Evolutionary conservation across 2,329 filamentous ascomycete genomes (phyloP).

Genomic region (Aspergillus niger): DNA sequence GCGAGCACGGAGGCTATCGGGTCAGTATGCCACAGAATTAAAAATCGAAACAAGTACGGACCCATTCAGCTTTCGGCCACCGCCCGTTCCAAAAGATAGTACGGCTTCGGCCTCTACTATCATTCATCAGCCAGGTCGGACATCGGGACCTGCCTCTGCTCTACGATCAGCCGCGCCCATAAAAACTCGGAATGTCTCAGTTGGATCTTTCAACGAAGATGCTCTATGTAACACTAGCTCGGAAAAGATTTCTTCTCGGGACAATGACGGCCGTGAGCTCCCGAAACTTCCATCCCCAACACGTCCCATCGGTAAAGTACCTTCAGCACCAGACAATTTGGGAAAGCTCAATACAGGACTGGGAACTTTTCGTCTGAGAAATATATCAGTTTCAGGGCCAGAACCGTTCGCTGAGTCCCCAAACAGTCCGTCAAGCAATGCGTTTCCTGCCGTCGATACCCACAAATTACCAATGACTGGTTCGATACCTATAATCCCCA

Average conservation of each 20-base stretch:
- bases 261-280: slow-evolving; percentile 29
- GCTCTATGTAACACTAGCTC: slow-evolving; percentile 45
- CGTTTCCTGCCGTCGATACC: slow-evolving; percentile 57
- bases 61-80: slow-evolving; percentile 24
- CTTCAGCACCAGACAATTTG: slow-evolving; percentile 48
- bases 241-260: slow-evolving; percentile 42
- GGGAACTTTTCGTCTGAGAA: slow-evolving; percentile 71
- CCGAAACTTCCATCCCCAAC: slow-evolving; percentile 38
- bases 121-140: slow-evolving; percentile 17
- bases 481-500: slow-evolving; percentile 64
- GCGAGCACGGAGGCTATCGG: slow-evolving; percentile 75
- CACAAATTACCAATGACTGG: slow-evolving; percentile 53
- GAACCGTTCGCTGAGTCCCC: slow-evolving; percentile 69
- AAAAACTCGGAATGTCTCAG: slow-evolving; percentile 35
- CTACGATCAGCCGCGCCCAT: slow-evolving; percentile 25
- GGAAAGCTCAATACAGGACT: slow-evolving; percentile 72
- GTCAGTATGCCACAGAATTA: slow-evolving; percentile 75
- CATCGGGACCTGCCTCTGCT: slow-evolving; percentile 15
- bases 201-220: slow-evolving; percentile 41
- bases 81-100: slow-evolving; percentile 35
- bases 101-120: slow-evolving; percentile 20
- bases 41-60: slow-evolving; percentile 76
- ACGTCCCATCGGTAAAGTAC: slow-evolving; percentile 41
- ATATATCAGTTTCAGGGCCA: slow-evolving; percentile 66
- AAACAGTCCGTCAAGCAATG: slow-evolving; percentile 71